These are phyloP conservation scores for Plasmodium vinckei DNA, from an alignment of 169 alveolate genomes.

Conservation along the genomic window DNA sequence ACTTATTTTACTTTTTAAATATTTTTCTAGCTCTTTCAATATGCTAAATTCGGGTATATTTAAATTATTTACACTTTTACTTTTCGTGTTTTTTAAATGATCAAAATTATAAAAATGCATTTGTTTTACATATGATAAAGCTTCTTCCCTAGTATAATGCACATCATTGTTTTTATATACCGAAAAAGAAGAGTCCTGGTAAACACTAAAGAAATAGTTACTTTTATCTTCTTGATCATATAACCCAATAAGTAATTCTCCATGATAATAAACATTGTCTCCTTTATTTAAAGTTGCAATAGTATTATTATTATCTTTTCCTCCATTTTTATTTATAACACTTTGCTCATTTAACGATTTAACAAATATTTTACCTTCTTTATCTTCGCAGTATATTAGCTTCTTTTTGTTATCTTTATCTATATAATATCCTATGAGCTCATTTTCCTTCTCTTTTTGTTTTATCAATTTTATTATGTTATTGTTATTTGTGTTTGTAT, in stretches of 20 bases:
- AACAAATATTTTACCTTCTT: conserved; percentile 19
- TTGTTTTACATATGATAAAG: conserved; percentile 60
- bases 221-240: conserved; percentile 32
- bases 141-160: conserved; percentile 55
- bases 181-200: conserved; percentile 50
- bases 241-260: conserved; percentile 40
- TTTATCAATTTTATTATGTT: neutral
- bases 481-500: neutral
- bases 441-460: neutral
- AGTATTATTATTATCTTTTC: neutral
- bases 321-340: neutral
- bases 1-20: conserved; percentile 48
- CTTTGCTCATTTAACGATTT: neutral
- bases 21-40: conserved; percentile 34
- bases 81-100: conserved; percentile 57
- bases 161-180: conserved; percentile 50
- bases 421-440: conserved; percentile 44
- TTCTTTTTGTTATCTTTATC: conserved; percentile 39
- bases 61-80: neutral
- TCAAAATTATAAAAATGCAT: conserved; percentile 58
- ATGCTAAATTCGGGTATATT: conserved; percentile 29
- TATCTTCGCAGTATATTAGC: conserved; percentile 36
- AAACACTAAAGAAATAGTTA: conserved; percentile 62
- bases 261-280: conserved; percentile 40
- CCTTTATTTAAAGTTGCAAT: conserved; percentile 39